These are phyloP conservation scores for Aspergillus neoniger DNA, from an alignment of 2,329 filamentous ascomycete genomes.

Conservation along the genomic window DNA sequence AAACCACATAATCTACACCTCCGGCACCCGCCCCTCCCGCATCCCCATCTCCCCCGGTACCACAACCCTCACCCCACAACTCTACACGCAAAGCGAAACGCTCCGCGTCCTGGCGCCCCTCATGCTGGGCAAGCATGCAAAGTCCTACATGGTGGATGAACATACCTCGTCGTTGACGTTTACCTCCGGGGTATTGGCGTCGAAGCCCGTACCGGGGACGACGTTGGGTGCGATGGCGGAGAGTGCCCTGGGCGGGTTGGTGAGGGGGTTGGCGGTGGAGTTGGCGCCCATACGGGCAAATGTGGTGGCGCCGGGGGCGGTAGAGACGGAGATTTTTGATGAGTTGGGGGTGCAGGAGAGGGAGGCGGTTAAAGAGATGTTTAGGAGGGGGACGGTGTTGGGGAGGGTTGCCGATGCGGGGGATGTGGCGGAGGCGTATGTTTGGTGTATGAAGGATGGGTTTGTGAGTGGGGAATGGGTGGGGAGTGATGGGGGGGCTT, in stretches of 20 bases:
- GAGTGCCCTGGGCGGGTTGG: slow-evolving; percentile 34
- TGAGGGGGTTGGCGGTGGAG: slow-evolving; percentile 44
- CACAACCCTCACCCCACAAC: background rate
- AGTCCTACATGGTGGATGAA: slow-evolving; percentile 35
- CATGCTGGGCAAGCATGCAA: slow-evolving; percentile 45
- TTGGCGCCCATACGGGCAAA: slow-evolving; percentile 48
- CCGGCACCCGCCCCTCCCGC: slow-evolving; percentile 42
- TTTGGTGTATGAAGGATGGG: slow-evolving; percentile 47
- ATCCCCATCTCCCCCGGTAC: slow-evolving; percentile 32
- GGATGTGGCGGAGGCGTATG: slow-evolving; percentile 49
- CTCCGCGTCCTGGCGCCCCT: slow-evolving; percentile 40
- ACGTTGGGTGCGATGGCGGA: slow-evolving; percentile 30
- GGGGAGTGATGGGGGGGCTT: slow-evolving; percentile 40
- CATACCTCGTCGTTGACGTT: slow-evolving; percentile 41
- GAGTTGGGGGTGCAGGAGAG: slow-evolving; percentile 1
- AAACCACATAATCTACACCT: slow-evolving; percentile 56
- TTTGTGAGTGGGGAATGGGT: slow-evolving; percentile 41
- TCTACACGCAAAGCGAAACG: slow-evolving; percentile 24
- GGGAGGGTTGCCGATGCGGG: slow-evolving; percentile 30
- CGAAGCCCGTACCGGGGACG: slow-evolving; percentile 40
- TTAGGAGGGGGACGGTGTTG: slow-evolving; percentile 23
- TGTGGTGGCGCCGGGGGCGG: slow-evolving; percentile 43
- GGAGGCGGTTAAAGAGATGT: slow-evolving; percentile 32
- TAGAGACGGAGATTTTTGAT: slow-evolving; percentile 44
- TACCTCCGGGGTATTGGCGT: slow-evolving; percentile 41